Evolutionary conservation across 73 alveolate genomes (phyloP), one percentile per base, ranked within the genome.

Genomic region (Paramecium octaurelia): DNA sequence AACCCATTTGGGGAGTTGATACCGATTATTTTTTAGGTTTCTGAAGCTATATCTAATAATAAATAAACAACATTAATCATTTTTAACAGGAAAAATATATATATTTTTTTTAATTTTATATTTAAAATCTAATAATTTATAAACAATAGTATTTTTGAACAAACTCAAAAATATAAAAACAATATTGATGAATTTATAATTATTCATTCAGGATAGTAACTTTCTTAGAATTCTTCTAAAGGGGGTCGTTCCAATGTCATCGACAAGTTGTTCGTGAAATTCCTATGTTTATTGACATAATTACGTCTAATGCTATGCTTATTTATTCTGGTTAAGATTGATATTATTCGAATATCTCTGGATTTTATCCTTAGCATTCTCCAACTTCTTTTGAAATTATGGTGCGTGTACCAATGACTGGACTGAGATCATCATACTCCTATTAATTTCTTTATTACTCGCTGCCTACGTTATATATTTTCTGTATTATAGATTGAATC

Each of bases 361-460:
- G 36, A 73, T 73, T 73, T 73, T 34, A 11, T 80, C 75, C 43
- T 80, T 80, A 0, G 75, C 75, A 31, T 80, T 24, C 38, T 44
- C 75, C 91, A 80, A 23, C 6, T 44, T 80, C 91, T 44, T 80
- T 80, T 42, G 57, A 80, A 80, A 80, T 23, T 40, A 48, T 42
- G 70, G 91, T 23, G 64, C 91, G 46, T 40, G 75, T 18, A 48
- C 57, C 43, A 80, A 43, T 44, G 91, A 80, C 44, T 80, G 75
- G 76, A 80, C 91, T 46, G 46, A 48, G 43, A 80, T 80, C 91
- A 80, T 80, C 91, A 80, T 12, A 80, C 57, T 80, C 91, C 54
- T 42, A 34, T 42, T 31, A 2, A 48, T 48, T 21, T 80, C 91
- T 18, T 46, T 40, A 80, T 48, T 80, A 80, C 75, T 80, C 2